phyloP scores from a whole-genome alignment of 441 rosid species.

The Manihot esculenta region DNA sequence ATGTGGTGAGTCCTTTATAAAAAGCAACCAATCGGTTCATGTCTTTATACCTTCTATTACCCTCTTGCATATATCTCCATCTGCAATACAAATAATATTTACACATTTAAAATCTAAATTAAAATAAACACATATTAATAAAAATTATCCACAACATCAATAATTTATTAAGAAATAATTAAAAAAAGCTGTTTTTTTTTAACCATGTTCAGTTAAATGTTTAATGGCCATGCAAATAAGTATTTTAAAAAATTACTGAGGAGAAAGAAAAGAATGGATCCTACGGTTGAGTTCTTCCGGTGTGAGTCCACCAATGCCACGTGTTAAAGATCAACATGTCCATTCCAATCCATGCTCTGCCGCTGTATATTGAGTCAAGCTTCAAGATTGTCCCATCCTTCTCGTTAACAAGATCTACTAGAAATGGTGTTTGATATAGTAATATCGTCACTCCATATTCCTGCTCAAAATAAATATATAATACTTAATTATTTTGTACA shows the following conservation, averaged over 20 bases:
- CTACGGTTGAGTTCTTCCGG: conserved; percentile 62
- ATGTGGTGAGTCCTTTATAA: conserved; percentile 48
- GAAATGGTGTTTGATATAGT: conserved; percentile 60
- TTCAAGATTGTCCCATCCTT: conserved; percentile 45
- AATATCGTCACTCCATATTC: conserved; percentile 60
- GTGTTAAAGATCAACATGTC: conserved; percentile 66
- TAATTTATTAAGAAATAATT: too few relatives aligned
- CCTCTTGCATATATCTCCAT: conserved; percentile 49
- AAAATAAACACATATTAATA: too few relatives aligned
- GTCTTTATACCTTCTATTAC: conserved; percentile 32
- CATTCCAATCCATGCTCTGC: conserved; percentile 47
- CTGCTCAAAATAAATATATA: too few relatives aligned
- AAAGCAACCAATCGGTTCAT: conserved; percentile 52
- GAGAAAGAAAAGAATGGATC: neutral
- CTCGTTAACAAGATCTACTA: conserved; percentile 55
- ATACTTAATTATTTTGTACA: too few relatives aligned
- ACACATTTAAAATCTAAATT: too few relatives aligned
- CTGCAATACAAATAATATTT: too few relatives aligned
- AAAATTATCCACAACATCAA: too few relatives aligned
- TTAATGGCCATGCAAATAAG: too few relatives aligned
- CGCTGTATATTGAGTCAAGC: conserved; percentile 47
- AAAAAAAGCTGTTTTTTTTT: too few relatives aligned
- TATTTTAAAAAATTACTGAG: too few relatives aligned
- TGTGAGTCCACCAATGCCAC: conserved; percentile 96
- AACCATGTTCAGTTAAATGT: too few relatives aligned